A percentile compares a stretch with the other conserved stretches of the same genome.
Conservation (phyloP, 1,139 yeast species). For the Arxiozyma slooffiae region DNA sequence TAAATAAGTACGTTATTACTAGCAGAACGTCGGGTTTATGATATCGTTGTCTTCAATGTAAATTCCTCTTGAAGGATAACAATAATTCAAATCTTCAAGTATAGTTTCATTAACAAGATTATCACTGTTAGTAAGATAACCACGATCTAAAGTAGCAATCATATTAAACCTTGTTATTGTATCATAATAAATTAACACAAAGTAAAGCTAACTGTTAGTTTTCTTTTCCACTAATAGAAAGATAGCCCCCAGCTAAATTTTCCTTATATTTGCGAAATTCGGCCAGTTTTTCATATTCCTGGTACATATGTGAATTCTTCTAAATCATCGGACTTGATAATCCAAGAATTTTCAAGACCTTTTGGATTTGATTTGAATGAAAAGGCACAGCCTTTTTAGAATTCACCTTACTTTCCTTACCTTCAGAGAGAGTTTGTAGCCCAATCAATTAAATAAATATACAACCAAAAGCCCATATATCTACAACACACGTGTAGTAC, state of each 20-base stretch:
- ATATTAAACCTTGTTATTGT: slow-evolving; percentile 77
- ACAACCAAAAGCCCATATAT: slow-evolving; percentile 96
- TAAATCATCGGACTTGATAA: slow-evolving; percentile 68
- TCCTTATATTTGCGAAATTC: slow-evolving; percentile 57
- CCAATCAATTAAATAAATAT: slow-evolving; percentile 86
- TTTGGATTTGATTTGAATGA: slow-evolving; percentile 83
- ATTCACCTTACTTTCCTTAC: slow-evolving; percentile 95
- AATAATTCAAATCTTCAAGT: slow-evolving; percentile 52
- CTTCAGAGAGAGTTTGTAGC: slow-evolving; percentile 86
- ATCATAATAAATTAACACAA: slow-evolving; percentile 61
- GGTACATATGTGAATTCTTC: slow-evolving; percentile 72
- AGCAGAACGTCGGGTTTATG: slow-evolving; percentile 11
- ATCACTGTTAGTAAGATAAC: slow-evolving; percentile 47
- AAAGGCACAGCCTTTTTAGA: slow-evolving; percentile 87
- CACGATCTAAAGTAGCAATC: slow-evolving; percentile 60
- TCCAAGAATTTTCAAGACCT: slow-evolving; percentile 83
- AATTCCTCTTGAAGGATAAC: slow-evolving; percentile 64
- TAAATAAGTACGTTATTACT: background rate
- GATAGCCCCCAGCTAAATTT: slow-evolving; percentile 75
- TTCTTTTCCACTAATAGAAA: slow-evolving; percentile 65
- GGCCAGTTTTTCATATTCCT: slow-evolving; percentile 66
- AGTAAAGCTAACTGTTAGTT: slow-evolving; percentile 59
- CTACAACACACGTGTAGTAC: slow-evolving; percentile 91
- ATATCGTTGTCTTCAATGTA: slow-evolving; percentile 73
- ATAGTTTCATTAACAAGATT: slow-evolving; percentile 65